Conservation (phyloP, 345 rosid species). For the thale cress (Arabidopsis thaliana) region DNA sequence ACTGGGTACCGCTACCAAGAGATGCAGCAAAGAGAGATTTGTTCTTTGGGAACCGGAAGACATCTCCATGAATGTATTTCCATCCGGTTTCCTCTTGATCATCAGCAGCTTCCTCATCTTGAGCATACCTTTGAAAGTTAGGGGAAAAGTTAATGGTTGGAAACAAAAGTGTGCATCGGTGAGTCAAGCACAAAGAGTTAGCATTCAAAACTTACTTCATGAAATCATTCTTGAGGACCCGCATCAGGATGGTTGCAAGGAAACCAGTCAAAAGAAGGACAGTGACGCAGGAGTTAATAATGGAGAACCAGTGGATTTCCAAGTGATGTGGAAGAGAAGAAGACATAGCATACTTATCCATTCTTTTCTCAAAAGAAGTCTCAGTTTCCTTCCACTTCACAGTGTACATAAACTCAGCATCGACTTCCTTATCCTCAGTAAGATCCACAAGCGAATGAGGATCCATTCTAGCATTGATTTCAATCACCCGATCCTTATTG, state of each 20-base stretch:
- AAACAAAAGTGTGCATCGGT: neutral
- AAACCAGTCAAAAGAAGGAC: conserved; percentile 91
- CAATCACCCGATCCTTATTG: conserved; percentile 79
- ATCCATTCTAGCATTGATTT: conserved; percentile 73
- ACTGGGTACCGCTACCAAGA: conserved; percentile 79
- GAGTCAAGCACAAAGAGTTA: neutral
- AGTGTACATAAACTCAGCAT: conserved; percentile 79
- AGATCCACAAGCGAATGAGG: conserved; percentile 72
- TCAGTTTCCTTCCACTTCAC: conserved; percentile 93
- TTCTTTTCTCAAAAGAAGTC: conserved; percentile 81
- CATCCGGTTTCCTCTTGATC: conserved; percentile 92
- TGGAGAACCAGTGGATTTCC: conserved; percentile 95
- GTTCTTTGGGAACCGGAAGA: conserved; percentile 74
- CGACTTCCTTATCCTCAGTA: conserved; percentile 80
- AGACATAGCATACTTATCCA: conserved; percentile 84
- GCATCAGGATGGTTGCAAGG: conserved; percentile 91
- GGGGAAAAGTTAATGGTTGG: neutral
- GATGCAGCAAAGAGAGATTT: conserved; percentile 79
- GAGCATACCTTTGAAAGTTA: conserved; percentile 60
- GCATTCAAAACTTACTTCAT: conserved; percentile 63
- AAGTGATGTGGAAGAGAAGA: conserved; percentile 90
- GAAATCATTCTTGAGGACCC: conserved; percentile 89
- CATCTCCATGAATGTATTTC: conserved; percentile 90
- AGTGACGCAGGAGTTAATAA: conserved; percentile 87
- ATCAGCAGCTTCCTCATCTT: conserved; percentile 89